Evolutionary conservation across 345 rosid genomes (phyloP).

Genomic region (Geranium brycei): DNA sequence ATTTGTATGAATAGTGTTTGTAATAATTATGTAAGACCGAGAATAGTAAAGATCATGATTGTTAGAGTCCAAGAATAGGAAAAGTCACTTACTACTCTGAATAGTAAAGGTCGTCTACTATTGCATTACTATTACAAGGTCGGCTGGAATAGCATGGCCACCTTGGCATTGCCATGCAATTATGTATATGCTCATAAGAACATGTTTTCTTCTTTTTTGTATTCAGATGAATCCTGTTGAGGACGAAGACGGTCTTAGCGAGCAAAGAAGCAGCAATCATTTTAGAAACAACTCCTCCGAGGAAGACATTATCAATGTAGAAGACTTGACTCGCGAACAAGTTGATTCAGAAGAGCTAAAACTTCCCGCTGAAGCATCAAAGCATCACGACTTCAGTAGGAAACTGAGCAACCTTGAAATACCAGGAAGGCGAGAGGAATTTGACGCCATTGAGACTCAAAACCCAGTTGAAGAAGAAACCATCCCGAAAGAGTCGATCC

Average conservation of each 20-base stretch:
- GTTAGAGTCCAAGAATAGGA: too few relatives aligned
- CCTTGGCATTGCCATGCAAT: too few relatives aligned
- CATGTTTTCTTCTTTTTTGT: conserved; percentile 8
- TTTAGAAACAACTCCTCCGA: conserved; percentile 47
- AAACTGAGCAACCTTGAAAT: conserved; percentile 32
- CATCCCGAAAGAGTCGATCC: conserved; percentile 31
- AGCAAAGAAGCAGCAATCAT: conserved; percentile 25
- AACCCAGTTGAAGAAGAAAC: conserved; percentile 12
- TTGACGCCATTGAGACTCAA: conserved; percentile 6
- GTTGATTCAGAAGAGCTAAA: conserved; percentile 19
- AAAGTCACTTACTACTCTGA: too few relatives aligned
- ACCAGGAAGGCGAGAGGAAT: conserved; percentile 21
- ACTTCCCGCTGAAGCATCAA: conserved; percentile 4
- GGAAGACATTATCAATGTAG: conserved; percentile 10
- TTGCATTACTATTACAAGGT: too few relatives aligned
- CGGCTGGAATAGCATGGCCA: too few relatives aligned
- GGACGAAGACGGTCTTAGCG: conserved; percentile 21
- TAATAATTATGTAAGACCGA: too few relatives aligned
- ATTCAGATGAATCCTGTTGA: conserved; percentile 58
- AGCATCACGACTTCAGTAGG: conserved; percentile 3
- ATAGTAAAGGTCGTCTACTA: too few relatives aligned
- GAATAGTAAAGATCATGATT: too few relatives aligned
- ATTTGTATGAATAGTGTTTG: too few relatives aligned
- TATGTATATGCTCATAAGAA: neutral
- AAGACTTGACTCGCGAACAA: conserved; percentile 8